A percentile compares a stretch with the other conserved stretches of the same genome.
phyloP scores from a whole-genome alignment of 1,284 basidiomycete species.

The Marasmius fiardii region DNA sequence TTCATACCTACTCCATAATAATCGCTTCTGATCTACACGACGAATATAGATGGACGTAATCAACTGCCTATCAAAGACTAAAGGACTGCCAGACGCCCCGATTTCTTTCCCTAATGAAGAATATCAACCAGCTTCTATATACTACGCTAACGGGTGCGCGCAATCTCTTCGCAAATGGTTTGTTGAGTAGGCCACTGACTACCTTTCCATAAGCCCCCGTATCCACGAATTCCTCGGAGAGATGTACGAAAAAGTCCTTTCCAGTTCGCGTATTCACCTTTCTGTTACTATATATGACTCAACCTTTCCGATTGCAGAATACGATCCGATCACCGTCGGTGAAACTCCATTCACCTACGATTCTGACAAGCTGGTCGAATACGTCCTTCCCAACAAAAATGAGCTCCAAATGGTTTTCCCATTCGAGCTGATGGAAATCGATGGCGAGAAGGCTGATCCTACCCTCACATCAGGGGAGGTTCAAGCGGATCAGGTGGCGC shows the following conservation, averaged over 20 bases:
- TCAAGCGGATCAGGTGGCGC: slow-evolving; percentile 11
- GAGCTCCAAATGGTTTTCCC: slow-evolving; percentile 70
- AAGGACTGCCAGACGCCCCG: slow-evolving; percentile 64
- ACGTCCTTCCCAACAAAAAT: slow-evolving; percentile 58
- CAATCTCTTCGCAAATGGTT: not conserved
- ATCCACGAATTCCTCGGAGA: slow-evolving; percentile 70
- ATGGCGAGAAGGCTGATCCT: slow-evolving; percentile 31
- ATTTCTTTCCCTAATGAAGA: slow-evolving; percentile 46
- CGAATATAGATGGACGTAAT: slow-evolving; percentile 61
- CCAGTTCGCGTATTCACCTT: slow-evolving; percentile 37
- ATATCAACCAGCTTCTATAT: slow-evolving; percentile 54
- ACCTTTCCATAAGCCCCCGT: slow-evolving; percentile 37
- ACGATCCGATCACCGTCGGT: slow-evolving; percentile 64
- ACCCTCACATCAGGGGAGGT: not conserved
- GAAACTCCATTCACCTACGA: slow-evolving; percentile 61
- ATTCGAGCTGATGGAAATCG: slow-evolving; percentile 63
- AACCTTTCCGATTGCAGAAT: slow-evolving; percentile 28
- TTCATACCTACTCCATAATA: not conserved
- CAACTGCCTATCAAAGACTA: slow-evolving; percentile 63
- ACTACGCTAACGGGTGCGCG: slow-evolving; percentile 59
- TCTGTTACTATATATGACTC: slow-evolving; percentile 7
- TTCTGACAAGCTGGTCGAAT: slow-evolving; percentile 45
- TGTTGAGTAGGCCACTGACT: not conserved
- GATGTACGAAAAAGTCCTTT: slow-evolving; percentile 59
- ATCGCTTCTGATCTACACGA: not conserved